Evolutionary conservation across 2,329 filamentous ascomycete genomes (phyloP), one percentile per base, ranked within the genome.

Genomic region (Botrytis galanthina): DNA sequence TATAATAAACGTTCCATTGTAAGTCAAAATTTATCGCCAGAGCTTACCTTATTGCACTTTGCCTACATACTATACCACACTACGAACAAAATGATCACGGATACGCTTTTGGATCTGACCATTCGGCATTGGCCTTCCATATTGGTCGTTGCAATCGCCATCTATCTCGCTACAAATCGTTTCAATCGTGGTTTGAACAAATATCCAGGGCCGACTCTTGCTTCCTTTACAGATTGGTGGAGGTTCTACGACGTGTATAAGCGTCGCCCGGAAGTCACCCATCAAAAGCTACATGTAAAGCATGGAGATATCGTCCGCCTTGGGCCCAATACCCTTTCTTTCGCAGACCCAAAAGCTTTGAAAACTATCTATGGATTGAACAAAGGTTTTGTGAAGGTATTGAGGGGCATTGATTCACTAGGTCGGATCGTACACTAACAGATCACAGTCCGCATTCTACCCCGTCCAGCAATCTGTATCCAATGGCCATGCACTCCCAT

Each of bases 361-460:
- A 93, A 92, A 82, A 84, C 85, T 18, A 95, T 96, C 62, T 97
- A 96, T 80, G 93, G 93, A 0, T 82, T 95, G 61, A 95, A 95
- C 81, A 95, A 95, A 82, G 92, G 92, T 0, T 92, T 94, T 77
- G 83, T 88, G 66, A 96, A 96, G 88, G 92, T 92, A 82, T 66
- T 81, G 32, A 1, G 12, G 14, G 14, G 22, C 4, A 3, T 35
- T 7, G 54, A 46, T 32, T 29, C 32, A 12, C 8, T 42, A 22
- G 20, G 20, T 18, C 10, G 39, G 22, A 10, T 6, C 18, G 16
- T 29, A 66, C 48, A 35, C 16, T 51, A 8, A 68, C 57, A 16
- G 4, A 22, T 16, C 26, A 12, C 71, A 93, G 90, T 94, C 92
- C 44, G 90, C 93, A 76, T 95, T 95, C 80, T 95, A 95, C 79